Evolutionary conservation across 257 asterid genomes (phyloP).

Genomic region (Rehmannia glutinosa): DNA sequence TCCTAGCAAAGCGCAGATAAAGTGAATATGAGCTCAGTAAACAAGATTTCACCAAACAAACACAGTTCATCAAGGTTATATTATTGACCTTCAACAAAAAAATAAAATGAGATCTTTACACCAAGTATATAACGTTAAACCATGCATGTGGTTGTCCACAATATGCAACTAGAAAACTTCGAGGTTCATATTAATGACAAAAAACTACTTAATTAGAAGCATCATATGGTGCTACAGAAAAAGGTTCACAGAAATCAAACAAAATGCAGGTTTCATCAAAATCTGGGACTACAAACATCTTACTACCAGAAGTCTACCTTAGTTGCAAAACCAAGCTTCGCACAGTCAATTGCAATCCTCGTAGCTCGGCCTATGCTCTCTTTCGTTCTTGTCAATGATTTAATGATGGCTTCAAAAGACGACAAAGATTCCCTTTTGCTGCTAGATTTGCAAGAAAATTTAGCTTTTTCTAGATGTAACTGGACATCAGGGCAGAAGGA

Average conservation of each 20-base stretch:
- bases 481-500: conserved; percentile 51
- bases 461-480: conserved; percentile 46
- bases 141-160: conserved; percentile 6
- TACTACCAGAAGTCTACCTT: conserved; percentile 45
- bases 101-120: not conserved
- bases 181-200: not conserved
- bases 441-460: conserved; percentile 47
- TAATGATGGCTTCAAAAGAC: conserved; percentile 65
- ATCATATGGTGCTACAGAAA: not conserved
- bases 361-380: conserved; percentile 88
- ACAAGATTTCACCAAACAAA: conserved; percentile 6
- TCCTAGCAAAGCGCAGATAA: not conserved
- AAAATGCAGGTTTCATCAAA: conserved; percentile 3
- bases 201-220: not conserved
- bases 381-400: conserved; percentile 74
- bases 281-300: conserved; percentile 1
- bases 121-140: not conserved
- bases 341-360: conserved; percentile 81
- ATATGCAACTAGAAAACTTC: conserved; percentile 10
- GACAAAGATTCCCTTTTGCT: conserved; percentile 59
- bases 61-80: not conserved
- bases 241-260: not conserved
- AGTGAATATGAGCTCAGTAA: not conserved
- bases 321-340: conserved; percentile 74
- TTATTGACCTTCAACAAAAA: not conserved